Percentiles rank a stretch among this genome's conserved stretches.
These are phyloP conservation scores for Claviceps paspali DNA, from an alignment of 2,329 filamentous ascomycete species.

Conservation along the genomic window DNA sequence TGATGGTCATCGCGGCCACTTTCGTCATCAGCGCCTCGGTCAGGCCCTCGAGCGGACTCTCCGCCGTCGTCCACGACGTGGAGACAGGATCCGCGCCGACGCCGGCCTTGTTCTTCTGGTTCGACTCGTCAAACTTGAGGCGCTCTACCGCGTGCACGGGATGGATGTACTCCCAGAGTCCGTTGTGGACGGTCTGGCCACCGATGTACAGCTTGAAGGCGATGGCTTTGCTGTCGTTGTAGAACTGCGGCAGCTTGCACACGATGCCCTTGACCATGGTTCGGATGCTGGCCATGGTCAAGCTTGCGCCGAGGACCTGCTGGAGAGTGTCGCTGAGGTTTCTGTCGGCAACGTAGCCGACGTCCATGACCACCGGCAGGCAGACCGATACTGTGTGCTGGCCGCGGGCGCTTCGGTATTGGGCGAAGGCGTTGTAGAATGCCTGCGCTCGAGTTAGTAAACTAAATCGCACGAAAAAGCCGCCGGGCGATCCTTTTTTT, in stretches of 20 bases:
- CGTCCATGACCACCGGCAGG: conserved; percentile 9
- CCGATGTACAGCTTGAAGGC: conserved; percentile 1
- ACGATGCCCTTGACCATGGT: conserved; percentile 6
- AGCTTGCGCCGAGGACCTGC: not conserved
- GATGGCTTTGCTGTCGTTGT: not conserved
- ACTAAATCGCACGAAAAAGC: no score
- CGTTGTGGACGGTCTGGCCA: not conserved
- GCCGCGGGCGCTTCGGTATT: conserved; percentile 15
- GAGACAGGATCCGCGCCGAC: not conserved
- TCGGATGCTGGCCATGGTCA: conserved; percentile 5
- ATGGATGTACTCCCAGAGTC: conserved; percentile 3
- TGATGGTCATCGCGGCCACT: conserved; percentile 5
- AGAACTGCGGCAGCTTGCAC: conserved; percentile 1
- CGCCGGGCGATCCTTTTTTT: no score
- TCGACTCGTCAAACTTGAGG: not conserved
- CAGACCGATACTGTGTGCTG: conserved; percentile 10
- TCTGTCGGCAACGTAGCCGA: conserved; percentile 11
- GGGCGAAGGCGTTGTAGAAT: conserved; percentile 25
- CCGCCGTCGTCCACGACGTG: conserved; percentile 2
- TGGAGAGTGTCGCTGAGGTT: conserved; percentile 1
- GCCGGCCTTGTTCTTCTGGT: not conserved
- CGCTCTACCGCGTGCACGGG: conserved; percentile 1
- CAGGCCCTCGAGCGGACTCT: conserved; percentile 1
- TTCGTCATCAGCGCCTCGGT: conserved; percentile 6
- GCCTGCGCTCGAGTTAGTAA: conserved; percentile 12